Base-by-base conservation (phyloP, 352 stramenopile genomes). In the Globisporangium solare region DNA sequence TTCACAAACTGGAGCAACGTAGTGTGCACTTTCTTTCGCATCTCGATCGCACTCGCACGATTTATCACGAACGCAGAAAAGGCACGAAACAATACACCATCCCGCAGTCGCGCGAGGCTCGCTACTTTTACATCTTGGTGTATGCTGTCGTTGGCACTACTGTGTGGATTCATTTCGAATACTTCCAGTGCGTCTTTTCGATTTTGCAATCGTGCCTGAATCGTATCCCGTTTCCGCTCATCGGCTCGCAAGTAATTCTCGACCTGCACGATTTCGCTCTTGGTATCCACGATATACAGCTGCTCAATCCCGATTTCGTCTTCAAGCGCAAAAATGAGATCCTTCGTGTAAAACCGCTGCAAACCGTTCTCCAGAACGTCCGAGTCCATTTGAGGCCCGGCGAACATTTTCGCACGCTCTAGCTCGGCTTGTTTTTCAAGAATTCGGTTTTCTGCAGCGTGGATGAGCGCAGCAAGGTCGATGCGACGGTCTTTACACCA, bases 261-360 rank as follows among this genome's bases (percentile, higher is more conserved):
- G 5, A 86, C 72, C 51, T 78, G 70, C 6, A 89, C 63, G 24
- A 87, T 82, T 37, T 92, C 81, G 10, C 73, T 58, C 47, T 94
- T 94, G 5, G 78, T 75, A 41, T 94, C 80, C 2, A 86, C 52
- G 46, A 94, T 94, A 56, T 92, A 94, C n/a, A 90, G 68, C 55
- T 89, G 76, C 39, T 94, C 83, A 35, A 94, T 92, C 52, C 87
- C 79, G 18, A 94, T 76, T 54, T 94, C 83, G 61, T 94, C 83
- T 56, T 89, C 79, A 13, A 94, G 64, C 0, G 80, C 74, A 1
- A 87, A 54, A 1, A 94, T 64, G 11, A 94, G 56, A 21, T 91
- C 75, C 54, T 88, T 88, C 0, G 81, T 94, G 58, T 83, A 81
- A 60, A 94, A 94, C 1, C 77, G 64, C 43, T 94, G 81, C 0